Evolutionary conservation across 495 filamentous ascomycete genomes (phyloP).

Genomic region (Hypoxylon perforatum): DNA sequence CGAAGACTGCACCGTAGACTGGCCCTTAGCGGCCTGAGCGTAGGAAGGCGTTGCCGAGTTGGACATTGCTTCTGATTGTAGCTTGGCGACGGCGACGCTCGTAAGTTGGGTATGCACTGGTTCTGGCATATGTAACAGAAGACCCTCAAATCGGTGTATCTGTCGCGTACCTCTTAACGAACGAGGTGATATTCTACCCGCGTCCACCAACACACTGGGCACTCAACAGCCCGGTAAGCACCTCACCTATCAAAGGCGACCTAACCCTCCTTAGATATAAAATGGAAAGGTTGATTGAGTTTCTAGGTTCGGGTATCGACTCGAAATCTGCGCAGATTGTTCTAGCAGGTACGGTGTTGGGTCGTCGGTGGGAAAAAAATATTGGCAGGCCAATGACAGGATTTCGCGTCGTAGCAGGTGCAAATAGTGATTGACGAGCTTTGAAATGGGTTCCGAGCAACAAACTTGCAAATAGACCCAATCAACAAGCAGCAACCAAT

Average conservation of each 20-base stretch:
- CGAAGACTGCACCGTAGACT: conserved; percentile 46
- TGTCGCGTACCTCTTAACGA: conserved; percentile 42
- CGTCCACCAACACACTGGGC: conserved; percentile 45
- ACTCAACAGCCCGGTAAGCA: conserved; percentile 39
- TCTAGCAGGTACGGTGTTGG: not conserved
- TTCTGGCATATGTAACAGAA: conserved; percentile 26
- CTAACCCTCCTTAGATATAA: conserved; percentile 24
- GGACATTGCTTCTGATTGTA: conserved; percentile 49
- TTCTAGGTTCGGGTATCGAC: conserved; percentile 10
- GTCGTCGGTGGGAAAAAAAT: conserved; percentile 13
- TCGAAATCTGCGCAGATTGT: conserved; percentile 15
- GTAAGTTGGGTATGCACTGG: conserved; percentile 31
- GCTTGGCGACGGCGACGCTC: conserved; percentile 31
- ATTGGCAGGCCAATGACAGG: conserved; percentile 20
- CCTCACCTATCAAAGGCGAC: conserved; percentile 31
- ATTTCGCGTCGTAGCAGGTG: conserved; percentile 23
- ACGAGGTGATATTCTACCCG: conserved; percentile 40
- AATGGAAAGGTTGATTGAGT: conserved; percentile 32
- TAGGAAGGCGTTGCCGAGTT: conserved; percentile 79
- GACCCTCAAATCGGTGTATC: conserved; percentile 26
- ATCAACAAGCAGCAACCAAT: conserved; percentile 37
- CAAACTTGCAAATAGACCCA: conserved; percentile 36
- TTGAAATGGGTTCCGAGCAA: conserved; percentile 32
- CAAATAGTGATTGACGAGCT: conserved; percentile 21
- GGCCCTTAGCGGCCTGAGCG: conserved; percentile 91